A percentile compares a stretch with the other conserved stretches of the same genome.
These are phyloP conservation scores for Stropharia rugosoannulata DNA, from an alignment of 768 basidiomycete genomes.

Conservation along the genomic window DNA sequence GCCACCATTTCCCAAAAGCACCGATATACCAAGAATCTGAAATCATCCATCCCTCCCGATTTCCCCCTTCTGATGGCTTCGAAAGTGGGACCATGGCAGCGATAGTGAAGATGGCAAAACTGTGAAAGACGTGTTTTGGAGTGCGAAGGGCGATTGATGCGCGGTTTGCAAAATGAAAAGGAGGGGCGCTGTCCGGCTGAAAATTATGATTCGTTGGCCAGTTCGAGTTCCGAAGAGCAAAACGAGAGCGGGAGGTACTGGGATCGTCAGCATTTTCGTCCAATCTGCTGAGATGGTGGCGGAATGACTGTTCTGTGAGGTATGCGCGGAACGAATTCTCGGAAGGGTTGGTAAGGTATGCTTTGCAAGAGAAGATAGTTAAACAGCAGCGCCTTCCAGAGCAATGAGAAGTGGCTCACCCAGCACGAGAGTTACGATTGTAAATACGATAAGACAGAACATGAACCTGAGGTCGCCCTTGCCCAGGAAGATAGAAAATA, in stretches of 20 bases:
- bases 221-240: slow-evolving; percentile 24
- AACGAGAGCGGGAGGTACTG: slow-evolving; percentile 29
- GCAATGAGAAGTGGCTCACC: slow-evolving; percentile 46
- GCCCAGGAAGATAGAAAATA: slow-evolving; percentile 47
- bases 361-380: slow-evolving; percentile 40
- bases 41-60: slow-evolving; percentile 50
- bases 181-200: slow-evolving; percentile 37
- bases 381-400: slow-evolving; percentile 3
- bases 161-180: slow-evolving; percentile 89
- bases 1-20: slow-evolving; percentile 90
- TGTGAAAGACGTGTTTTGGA: slow-evolving; percentile 83
- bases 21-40: slow-evolving; percentile 89
- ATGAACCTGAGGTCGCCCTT: slow-evolving; percentile 70
- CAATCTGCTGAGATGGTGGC: slow-evolving; percentile 86
- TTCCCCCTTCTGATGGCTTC: slow-evolving; percentile 34
- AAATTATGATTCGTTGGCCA: slow-evolving; percentile 25
- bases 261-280: slow-evolving; percentile 65
- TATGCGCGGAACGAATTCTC: slow-evolving; percentile 93
- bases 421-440: slow-evolving; percentile 67
- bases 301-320: slow-evolving; percentile 97
- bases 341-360: slow-evolving; percentile 92
- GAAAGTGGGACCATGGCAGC: slow-evolving; percentile 69
- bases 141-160: slow-evolving; percentile 92
- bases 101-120: slow-evolving; percentile 84
- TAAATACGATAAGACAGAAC: slow-evolving; percentile 66